phyloP scores from a whole-genome alignment of 2,329 filamentous ascomycete genomes.

The Zasmidium citrigriseum region DNA sequence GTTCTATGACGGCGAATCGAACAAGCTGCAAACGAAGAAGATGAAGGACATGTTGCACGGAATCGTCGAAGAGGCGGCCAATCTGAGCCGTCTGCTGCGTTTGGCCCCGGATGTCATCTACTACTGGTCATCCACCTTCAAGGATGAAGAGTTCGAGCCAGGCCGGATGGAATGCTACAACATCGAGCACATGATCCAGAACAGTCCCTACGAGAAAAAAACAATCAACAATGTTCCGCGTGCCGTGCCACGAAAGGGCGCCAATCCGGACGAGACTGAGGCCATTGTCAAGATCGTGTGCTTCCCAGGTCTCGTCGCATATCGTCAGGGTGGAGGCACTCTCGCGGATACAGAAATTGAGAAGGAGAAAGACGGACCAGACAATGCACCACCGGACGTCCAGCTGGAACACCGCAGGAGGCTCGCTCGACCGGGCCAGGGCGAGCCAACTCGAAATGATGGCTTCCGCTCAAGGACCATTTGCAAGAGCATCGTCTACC shows the following conservation, averaged over 20 bases:
- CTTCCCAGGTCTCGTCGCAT: constrained; percentile 30
- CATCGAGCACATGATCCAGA: constrained; percentile 24
- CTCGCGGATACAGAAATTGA: constrained; percentile 22
- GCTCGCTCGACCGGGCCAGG: background rate
- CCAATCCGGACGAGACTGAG: constrained; percentile 18
- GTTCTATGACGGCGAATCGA: background rate
- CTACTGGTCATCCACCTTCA: constrained; percentile 34
- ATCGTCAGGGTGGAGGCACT: constrained; percentile 28
- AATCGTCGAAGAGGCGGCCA: constrained; percentile 24
- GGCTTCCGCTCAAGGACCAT: constrained; percentile 32
- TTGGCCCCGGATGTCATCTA: constrained; percentile 26
- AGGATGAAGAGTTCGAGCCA: constrained; percentile 34
- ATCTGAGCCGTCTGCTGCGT: constrained; percentile 27
- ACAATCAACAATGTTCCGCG: constrained; percentile 16
- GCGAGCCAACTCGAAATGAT: constrained; percentile 15
- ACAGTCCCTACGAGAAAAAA: constrained; percentile 26
- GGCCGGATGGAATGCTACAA: constrained; percentile 32
- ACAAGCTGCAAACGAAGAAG: background rate
- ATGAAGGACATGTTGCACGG: constrained; percentile 8
- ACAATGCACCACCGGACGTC: constrained; percentile 14
- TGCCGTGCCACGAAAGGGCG: constrained; percentile 13
- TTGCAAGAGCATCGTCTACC: constrained; percentile 29
- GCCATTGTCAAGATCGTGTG: constrained; percentile 33
- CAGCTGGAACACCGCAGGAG: constrained; percentile 2
- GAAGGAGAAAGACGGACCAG: constrained; percentile 13